phyloP scores from a whole-genome alignment of 768 basidiomycete species.

The Lactarius evosmus region DNA sequence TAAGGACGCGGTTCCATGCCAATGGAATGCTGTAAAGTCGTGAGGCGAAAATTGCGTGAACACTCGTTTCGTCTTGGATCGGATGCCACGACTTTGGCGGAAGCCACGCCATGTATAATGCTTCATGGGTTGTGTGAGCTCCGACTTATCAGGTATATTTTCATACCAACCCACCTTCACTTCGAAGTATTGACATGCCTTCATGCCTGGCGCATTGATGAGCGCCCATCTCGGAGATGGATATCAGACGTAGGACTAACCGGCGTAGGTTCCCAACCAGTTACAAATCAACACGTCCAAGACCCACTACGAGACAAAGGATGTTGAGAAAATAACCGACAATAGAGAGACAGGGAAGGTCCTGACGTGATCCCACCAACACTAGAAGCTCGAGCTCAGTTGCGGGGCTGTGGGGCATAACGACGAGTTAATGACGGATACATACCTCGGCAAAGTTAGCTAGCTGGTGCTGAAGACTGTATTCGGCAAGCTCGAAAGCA shows the following conservation, averaged over 20 bases:
- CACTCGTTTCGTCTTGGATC: constrained; percentile 75
- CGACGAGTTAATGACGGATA: constrained; percentile 25
- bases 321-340: constrained; percentile 14
- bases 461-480: constrained; percentile 84
- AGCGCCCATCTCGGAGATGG: constrained; percentile 26
- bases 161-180: constrained; percentile 44
- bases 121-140: constrained; percentile 38
- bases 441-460: constrained; percentile 83
- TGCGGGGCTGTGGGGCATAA: constrained; percentile 24
- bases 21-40: constrained; percentile 85
- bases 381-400: constrained; percentile 43
- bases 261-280: constrained; percentile 83
- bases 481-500: constrained; percentile 86
- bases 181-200: constrained; percentile 81
- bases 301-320: constrained; percentile 57
- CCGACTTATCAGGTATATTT: constrained; percentile 3
- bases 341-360: constrained; percentile 13
- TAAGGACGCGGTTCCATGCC: constrained; percentile 76
- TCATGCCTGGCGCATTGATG: constrained; percentile 59
- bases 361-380: constrained; percentile 92
- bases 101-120: constrained; percentile 85
- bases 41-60: constrained; percentile 83
- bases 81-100: constrained; percentile 70
- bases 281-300: constrained; percentile 85
- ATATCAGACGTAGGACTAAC: constrained; percentile 38